Base-by-base conservation (phyloP, 305 asterid species). In the Plantago rigida region DNA sequence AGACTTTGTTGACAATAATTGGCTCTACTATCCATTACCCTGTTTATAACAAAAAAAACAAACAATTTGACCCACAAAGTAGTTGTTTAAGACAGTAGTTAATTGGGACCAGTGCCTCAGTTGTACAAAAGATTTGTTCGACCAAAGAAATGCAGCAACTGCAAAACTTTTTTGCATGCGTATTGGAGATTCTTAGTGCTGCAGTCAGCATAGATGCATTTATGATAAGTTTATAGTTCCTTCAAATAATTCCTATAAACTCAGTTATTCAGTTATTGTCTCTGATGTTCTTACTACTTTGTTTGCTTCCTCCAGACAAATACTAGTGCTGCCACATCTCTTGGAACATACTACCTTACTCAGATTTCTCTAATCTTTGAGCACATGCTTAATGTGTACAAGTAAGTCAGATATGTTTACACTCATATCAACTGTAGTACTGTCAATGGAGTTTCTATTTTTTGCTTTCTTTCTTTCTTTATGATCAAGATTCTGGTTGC, bases 371-470 rank as follows among this genome's bases (percentile, higher is more conserved):
- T 74, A 0, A 86, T 87, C 77, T 93, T 89, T 72, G 71, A 89
- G 82, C 96, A 93, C 86, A 89, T 89, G 97, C 99, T 93, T 69
- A 93, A 87, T 80, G 96, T 93, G 67, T 89, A 93, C 81, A 92
- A 85, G 99, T 92, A 63, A 19, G 68, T 67, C 57, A 45, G 47
- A 26, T 57, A 48, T 59, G 50, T 41, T 22, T 22, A 22, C 26
- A 29, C 34, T 14, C 47, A 22, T 36, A 42, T 31, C 58, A 36
- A 61, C 52, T 50, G 26, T 31, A 3, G 5, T 31, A 58, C 47
- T 67, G 13, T n/a, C 51, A 13, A 5, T 48, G 7, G 10, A 5
- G 12, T 24, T 47, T 44, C 71, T 47, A 59, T 28, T 51, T 12
- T 58, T 22, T 44, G 51, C 63, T 47, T 49, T 56, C 53, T 22